phyloP scores from a whole-genome alignment of 176 grass and related monocot species.

The Saccharum spontaneum region DNA sequence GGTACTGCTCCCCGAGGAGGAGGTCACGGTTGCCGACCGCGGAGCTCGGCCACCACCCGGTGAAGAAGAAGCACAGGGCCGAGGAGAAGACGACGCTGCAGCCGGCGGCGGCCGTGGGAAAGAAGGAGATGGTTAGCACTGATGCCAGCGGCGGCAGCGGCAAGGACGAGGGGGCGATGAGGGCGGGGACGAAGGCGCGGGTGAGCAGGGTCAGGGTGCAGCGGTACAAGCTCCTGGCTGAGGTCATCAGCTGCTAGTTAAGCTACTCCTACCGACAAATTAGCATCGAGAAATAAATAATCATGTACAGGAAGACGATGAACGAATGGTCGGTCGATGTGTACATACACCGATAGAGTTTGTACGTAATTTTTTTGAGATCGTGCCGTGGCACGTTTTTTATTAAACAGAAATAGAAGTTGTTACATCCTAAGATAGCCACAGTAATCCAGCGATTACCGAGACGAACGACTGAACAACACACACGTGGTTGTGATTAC shows the following conservation, averaged over 20 bases:
- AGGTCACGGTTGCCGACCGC: not conserved
- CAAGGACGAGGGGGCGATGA: not conserved
- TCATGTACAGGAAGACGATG: not conserved
- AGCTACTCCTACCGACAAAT: not conserved
- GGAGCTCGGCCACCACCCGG: constrained; percentile 35
- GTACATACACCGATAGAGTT: not conserved
- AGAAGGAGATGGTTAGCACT: not conserved
- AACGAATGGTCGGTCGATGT: not conserved
- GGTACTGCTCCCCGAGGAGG: constrained; percentile 24
- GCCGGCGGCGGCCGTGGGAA: not conserved
- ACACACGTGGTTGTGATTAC: too few species aligned
- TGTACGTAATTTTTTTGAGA: not conserved
- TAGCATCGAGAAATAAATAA: not conserved
- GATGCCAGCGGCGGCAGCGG: not conserved
- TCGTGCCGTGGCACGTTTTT: too few species aligned
- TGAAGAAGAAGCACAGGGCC: constrained; percentile 71
- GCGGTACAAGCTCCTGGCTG: constrained; percentile 92
- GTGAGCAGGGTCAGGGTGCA: constrained; percentile 48
- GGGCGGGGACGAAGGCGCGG: constrained; percentile 30
- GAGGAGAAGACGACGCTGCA: not conserved
- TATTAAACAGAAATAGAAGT: too few species aligned
- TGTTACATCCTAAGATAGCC: too few species aligned
- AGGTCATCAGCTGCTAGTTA: constrained; percentile 61
- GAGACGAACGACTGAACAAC: too few species aligned
- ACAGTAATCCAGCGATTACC: too few species aligned